Evolutionary conservation across 2,329 filamentous ascomycete genomes (phyloP), one percentile per base, ranked within the genome.

Genomic region (Anthostomella pinea): DNA sequence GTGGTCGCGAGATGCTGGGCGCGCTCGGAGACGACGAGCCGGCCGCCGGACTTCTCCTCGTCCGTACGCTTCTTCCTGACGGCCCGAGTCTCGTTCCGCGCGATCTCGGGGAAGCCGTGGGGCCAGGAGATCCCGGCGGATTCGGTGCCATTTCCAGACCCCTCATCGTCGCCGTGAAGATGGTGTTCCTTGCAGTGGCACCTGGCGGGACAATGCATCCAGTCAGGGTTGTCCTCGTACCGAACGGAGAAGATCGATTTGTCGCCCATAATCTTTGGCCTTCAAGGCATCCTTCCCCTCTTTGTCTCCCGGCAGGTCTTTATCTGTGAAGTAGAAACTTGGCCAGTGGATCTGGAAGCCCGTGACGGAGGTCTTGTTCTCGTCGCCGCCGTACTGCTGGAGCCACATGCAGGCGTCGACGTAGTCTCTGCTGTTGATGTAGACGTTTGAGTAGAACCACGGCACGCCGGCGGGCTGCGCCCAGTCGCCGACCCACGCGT

Each of bases 311-410:
- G 45, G 42, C 7, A 41, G 13, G 11, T 28, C 20, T 34, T 36
- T 38, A 2, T 36, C 20, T 7, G 28, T 30, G 16, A 29, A 35
- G 2, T 35, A 42, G 37, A 57, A 59, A 26, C 57, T 51, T 15
- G 54, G 54, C 48, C 51, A 60, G 46, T 58, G 56, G 5, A 58
- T 33, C 27, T 60, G 57, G 33, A 60, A 59, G 3, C 51, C 55
- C 2, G 49, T 57, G 22, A 56, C 46, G n/a, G 49, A 48, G n/a
- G n/a, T n/a, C n/a, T n/a, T n/a, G n/a, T n/a, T n/a, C n/a, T n/a
- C n/a, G 25, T 46, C 29, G 35, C 54, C 45, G 27, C 45, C 39
- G 30, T 56, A 45, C 10, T 18, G 35, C 41, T 54, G 49, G 22
- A 57, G 48, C 54, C 52, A 57, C 1, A 52, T 13, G 25, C 52